Base-by-base conservation (phyloP, 202 grass and related monocot species). In the Brachypodium distachyon region DNA sequence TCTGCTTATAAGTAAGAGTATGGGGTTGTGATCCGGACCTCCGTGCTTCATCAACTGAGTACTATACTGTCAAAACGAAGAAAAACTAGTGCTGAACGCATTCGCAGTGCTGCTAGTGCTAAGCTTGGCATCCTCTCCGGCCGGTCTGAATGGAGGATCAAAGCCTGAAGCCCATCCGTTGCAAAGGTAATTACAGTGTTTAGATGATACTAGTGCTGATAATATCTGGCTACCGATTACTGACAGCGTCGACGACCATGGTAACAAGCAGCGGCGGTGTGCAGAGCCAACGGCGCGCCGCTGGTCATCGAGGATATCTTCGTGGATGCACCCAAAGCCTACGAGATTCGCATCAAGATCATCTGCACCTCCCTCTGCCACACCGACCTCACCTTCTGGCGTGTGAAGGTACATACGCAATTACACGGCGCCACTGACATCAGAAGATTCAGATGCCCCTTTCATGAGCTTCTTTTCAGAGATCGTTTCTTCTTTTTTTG, bases 131-230 rank as follows among this genome's bases (percentile, higher is more conserved):
- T 76, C 31, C 46, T 21, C 61, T 39, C 40, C 43, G 8, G 25
- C 60, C 47, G 7, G 0, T 16, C 54, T 16, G 51, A 54, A 82
- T 87, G 90, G 80, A 39, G 28, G 38, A 38, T 14, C 41, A 73
- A 38, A 78, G 73, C 29, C 50, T 73, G 48, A 64, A 83, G 65
- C 85, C 87, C 19, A 96, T 96, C 90, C 80, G 55, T 25, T 92
- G 93, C 93, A 90, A 86, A 88, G 93, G 87, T 85, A 83, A 57
- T 16, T 50, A n/a, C n/a, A n/a, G n/a, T n/a, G n/a, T n/a, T n/a
- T n/a, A n/a, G n/a, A n/a, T n/a, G n/a, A n/a, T n/a, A n/a, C n/a
- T n/a, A n/a, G n/a, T n/a, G n/a, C n/a, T n/a, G n/a, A n/a, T n/a
- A n/a, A n/a, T 34, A 9, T 1, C 11, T 71, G 12, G 36, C 21